phyloP scores from a whole-genome alignment of 2,329 filamentous ascomycete species.

The Cercospora canescens region DNA sequence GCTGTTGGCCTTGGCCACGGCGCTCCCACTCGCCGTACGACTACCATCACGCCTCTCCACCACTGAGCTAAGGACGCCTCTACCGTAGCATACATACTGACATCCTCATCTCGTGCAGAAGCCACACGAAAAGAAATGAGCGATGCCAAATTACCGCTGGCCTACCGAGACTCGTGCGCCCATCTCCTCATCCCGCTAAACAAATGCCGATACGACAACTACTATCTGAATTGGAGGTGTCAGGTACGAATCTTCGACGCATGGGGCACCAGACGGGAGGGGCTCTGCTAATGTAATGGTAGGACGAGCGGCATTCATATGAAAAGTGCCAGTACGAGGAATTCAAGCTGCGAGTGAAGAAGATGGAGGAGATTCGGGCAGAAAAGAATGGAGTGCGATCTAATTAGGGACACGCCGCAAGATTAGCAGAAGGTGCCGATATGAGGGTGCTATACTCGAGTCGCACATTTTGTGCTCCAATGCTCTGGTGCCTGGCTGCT shows the following conservation, averaged over 20 bases:
- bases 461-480: neutral
- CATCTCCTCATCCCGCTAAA: constrained; percentile 94
- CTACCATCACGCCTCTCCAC: neutral
- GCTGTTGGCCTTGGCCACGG: constrained; percentile 48
- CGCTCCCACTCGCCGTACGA: constrained; percentile 37
- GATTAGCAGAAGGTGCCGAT: neutral
- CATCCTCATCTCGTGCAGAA: constrained; percentile 47
- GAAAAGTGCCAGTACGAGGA: constrained; percentile 99
- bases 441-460: neutral
- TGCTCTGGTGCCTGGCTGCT: constrained; percentile 6
- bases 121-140: constrained; percentile 92
- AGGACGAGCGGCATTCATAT: constrained; percentile 97
- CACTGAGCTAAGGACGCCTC: constrained; percentile 13
- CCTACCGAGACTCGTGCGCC: constrained; percentile 94
- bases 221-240: constrained; percentile 97
- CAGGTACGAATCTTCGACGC: constrained; percentile 62
- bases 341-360: constrained; percentile 96
- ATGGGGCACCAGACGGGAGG: neutral
- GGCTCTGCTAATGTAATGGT: constrained; percentile 10
- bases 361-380: constrained; percentile 95
- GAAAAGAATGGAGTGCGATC: constrained; percentile 81
- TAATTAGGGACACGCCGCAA: constrained; percentile 58
- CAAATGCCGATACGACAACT: constrained; percentile 86
- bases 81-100: constrained; percentile 18
- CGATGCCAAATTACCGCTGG: constrained; percentile 80